Base-by-base conservation (phyloP, 768 basidiomycete genomes). In the Leccinum disarticulatum region DNA sequence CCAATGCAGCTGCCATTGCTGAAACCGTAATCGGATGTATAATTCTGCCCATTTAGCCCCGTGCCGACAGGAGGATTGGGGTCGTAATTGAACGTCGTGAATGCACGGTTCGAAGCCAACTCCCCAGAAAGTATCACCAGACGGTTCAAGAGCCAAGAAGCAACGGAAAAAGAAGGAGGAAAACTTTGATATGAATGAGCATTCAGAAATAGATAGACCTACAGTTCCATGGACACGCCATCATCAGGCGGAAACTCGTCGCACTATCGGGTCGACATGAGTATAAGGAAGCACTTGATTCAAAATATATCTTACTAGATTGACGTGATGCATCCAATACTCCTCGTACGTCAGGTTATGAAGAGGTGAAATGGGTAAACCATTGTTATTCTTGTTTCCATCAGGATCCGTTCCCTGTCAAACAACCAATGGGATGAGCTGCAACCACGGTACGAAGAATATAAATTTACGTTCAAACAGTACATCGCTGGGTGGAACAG, bases 151-250 rank as follows among this genome's bases (percentile, higher is more conserved):
- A 41, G 11, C 11, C 15, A 46, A 54, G 41, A 33, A 43, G 38
- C 9, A 14, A 4, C 17, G 30, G 2, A 1, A 33, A 30, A 54
- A n/a, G 31, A 43, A 0, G 19, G 19, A 17, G 19, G n/a, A 14
- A 8, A 49, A 54, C 25, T 13, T 14, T 53, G 10, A 19, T 60
- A 30, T 64, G 57, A 5, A 49, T 17, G 15, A 5, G 14, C 8
- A 25, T 10, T 38, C 25, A 25, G 10, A 51, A 49, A 46, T 48
- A 7, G 14, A 49, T 15, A 22, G n/a, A 11, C 66, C 5, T 53
- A 67, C 66, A 67, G 1, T 1, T 63, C 48, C 31, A 67, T 9
- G 33, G 54, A 63, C 0, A 4, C 30, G 0, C 49, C 64, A 0
- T 4, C 7, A 0, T 15, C 30, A 2, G 66, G 66, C 15, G 66